Conservation (phyloP, 441 rosid species). For the Erysimum cheiri region DNA sequence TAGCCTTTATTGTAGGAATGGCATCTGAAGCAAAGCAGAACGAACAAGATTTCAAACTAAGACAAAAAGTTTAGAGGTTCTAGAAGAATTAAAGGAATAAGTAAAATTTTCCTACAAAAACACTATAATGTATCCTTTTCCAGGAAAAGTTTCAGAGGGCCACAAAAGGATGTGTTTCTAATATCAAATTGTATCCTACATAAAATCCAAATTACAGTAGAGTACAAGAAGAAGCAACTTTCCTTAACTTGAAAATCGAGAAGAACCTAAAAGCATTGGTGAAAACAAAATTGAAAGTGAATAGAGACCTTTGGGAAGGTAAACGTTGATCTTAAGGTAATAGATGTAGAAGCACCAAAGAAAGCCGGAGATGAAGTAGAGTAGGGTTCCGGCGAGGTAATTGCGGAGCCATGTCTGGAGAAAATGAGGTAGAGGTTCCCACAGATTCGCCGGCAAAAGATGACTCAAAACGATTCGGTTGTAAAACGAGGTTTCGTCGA, state of each 20-base stretch:
- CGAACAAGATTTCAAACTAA: conserved; percentile 13
- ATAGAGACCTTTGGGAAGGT: conserved; percentile 69
- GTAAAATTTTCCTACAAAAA: neutral
- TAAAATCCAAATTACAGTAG: neutral
- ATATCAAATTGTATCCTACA: neutral
- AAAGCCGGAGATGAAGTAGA: conserved; percentile 78
- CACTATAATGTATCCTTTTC: neutral
- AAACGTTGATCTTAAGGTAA: conserved; percentile 74
- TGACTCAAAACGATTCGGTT: conserved; percentile 70
- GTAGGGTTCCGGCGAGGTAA: conserved; percentile 71
- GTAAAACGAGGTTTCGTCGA: conserved; percentile 65
- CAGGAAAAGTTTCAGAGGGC: neutral
- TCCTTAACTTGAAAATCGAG: neutral
- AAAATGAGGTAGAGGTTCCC: conserved; percentile 70
- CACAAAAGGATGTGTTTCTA: neutral
- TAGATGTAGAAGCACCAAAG: conserved; percentile 95
- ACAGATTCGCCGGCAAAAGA: conserved; percentile 58
- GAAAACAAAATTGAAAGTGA: neutral
- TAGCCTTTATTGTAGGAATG: conserved; percentile 78
- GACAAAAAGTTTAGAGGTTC: neutral
- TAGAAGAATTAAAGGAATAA: conserved; percentile 2
- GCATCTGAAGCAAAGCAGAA: conserved; percentile 65
- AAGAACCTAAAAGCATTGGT: neutral
- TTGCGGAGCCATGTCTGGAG: conserved; percentile 92
- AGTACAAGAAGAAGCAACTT: neutral